These are phyloP conservation scores for Arthrocladium fulminans DNA, from an alignment of 2,329 filamentous ascomycete species.

Conservation along the genomic window DNA sequence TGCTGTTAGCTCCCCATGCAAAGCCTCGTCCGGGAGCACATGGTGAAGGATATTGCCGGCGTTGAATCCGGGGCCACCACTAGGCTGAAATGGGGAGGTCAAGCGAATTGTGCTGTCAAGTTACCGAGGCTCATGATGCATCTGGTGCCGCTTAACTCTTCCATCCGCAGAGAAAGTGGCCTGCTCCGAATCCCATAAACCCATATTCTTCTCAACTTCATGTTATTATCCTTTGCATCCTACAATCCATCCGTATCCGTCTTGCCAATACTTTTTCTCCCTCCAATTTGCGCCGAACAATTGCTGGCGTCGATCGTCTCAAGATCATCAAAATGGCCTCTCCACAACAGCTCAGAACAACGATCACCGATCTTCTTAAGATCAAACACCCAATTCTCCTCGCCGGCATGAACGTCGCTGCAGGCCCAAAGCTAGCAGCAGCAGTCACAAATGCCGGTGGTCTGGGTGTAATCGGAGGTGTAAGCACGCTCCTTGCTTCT, in stretches of 20 bases:
- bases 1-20: too few species aligned
- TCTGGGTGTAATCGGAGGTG: conserved; percentile 90
- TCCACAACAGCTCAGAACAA: conserved; percentile 78
- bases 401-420: conserved; percentile 98
- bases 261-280: neutral
- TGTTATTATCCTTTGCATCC: neutral
- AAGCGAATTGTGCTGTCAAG: neutral
- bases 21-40: neutral
- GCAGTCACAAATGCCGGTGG: conserved; percentile 96
- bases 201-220: neutral
- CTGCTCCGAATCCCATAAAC: neutral
- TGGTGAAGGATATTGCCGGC: too few species aligned
- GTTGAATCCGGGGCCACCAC: neutral
- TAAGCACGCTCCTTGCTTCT: conserved; percentile 43
- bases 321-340: conserved; percentile 19
- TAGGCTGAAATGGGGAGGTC: neutral
- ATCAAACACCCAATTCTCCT: conserved; percentile 95
- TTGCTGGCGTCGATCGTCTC: neutral
- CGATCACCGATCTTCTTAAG: conserved; percentile 89
- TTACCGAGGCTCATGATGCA: neutral
- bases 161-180: neutral
- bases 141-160: neutral
- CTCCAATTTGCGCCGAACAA: neutral
- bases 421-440: conserved; percentile 89
- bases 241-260: neutral